phyloP scores from a whole-genome alignment of 2,329 filamentous ascomycete genomes.

The Clonostachys chloroleuca region DNA sequence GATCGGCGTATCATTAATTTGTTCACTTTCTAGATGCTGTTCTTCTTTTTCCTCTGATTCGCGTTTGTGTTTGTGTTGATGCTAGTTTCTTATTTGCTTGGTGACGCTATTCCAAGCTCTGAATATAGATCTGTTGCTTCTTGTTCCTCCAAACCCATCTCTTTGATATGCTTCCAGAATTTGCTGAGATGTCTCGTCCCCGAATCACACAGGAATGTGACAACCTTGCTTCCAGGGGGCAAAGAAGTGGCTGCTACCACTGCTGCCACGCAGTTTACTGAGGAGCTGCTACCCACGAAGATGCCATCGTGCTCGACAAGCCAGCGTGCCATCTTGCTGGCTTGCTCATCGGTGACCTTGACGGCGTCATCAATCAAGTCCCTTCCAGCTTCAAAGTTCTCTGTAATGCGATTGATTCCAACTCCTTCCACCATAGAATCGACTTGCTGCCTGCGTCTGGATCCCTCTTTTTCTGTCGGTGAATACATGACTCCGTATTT shows the following conservation, averaged over 20 bases:
- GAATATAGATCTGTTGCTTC: slow-evolving; percentile 42
- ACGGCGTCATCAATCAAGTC: slow-evolving; percentile 89
- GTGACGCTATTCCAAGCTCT: slow-evolving; percentile 37
- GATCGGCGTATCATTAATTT: no score
- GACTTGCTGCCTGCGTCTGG: slow-evolving; percentile 81
- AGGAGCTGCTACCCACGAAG: slow-evolving; percentile 89
- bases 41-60: slow-evolving; percentile 1
- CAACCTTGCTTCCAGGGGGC: slow-evolving; percentile 58
- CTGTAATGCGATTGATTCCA: slow-evolving; percentile 90
- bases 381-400: slow-evolving; percentile 84
- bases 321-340: slow-evolving; percentile 91
- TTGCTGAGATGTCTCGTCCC: slow-evolving; percentile 80
- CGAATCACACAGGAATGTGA: slow-evolving; percentile 84
- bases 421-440: slow-evolving; percentile 96
- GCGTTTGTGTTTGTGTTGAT: not conserved
- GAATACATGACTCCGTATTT: slow-evolving; percentile 96
- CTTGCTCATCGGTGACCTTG: slow-evolving; percentile 82
- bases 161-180: slow-evolving; percentile 73
- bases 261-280: slow-evolving; percentile 91
- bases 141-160: slow-evolving; percentile 59
- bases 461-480: slow-evolving; percentile 83
- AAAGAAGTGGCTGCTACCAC: slow-evolving; percentile 63
- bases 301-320: slow-evolving; percentile 93
- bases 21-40: not conserved
- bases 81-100: not conserved